A percentile compares a stretch with the other conserved stretches of the same genome.
phyloP scores from a whole-genome alignment of 768 basidiomycete species.

The Erythrobasidium yunnanense region DNA sequence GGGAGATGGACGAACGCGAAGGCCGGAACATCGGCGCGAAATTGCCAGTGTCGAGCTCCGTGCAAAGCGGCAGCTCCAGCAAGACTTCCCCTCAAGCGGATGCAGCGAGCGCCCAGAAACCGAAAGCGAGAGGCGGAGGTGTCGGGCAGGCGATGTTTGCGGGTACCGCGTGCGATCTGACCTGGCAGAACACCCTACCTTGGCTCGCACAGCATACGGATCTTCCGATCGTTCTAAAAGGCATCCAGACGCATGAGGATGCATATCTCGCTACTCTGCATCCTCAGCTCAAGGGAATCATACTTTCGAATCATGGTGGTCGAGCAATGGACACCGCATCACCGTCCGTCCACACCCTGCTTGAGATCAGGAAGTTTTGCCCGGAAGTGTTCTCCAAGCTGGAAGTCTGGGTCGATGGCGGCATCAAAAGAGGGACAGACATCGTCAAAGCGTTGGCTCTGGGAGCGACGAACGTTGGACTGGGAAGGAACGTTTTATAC shows the following conservation, averaged over 20 bases:
- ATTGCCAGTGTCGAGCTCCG: conserved; percentile 2
- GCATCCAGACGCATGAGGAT: conserved; percentile 49
- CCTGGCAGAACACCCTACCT: conserved; percentile 26
- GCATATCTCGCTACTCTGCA: conserved; percentile 67
- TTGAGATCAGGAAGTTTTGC: conserved; percentile 43
- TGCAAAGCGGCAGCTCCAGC: background rate
- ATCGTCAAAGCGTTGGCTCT: conserved; percentile 46
- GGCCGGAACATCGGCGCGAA: conserved; percentile 4
- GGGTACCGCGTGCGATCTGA: conserved; percentile 30
- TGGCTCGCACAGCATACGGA: conserved; percentile 36
- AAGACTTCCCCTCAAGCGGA: background rate
- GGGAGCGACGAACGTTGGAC: conserved; percentile 73
- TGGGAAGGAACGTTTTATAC: conserved; percentile 76
- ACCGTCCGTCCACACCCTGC: conserved; percentile 25
- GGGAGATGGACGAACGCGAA: conserved; percentile 24
- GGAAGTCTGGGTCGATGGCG: conserved; percentile 48
- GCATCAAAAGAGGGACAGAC: conserved; percentile 48
- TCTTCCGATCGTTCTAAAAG: conserved; percentile 43
- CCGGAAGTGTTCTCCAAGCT: conserved; percentile 44
- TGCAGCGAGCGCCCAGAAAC: background rate
- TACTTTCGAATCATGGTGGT: conserved; percentile 85
- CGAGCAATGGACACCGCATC: conserved; percentile 41
- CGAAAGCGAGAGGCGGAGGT: conserved; percentile 24
- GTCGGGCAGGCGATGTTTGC: conserved; percentile 34
- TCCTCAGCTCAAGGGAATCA: conserved; percentile 72